Base-by-base conservation (phyloP, 139 green algal genomes). In the Chlamydomonas sp. region DNA sequence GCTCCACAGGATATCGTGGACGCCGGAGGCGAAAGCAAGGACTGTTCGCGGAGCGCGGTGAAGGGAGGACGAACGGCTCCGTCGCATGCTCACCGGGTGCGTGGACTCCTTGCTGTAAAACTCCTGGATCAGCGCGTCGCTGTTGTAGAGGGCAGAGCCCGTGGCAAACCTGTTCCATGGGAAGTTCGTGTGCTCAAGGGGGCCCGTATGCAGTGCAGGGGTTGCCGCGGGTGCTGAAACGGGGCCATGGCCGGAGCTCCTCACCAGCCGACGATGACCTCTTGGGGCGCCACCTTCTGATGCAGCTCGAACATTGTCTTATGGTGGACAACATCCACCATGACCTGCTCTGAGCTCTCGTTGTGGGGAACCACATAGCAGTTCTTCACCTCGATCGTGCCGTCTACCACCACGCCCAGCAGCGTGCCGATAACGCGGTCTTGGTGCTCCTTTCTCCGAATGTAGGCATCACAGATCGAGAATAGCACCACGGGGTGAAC, bases 301-400 rank as follows among this genome's bases (percentile, higher is more conserved):
- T 99, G 96, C 63, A 99, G 93, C 18, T 97, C 93, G 31, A 96
- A 93, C 96, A 99, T 97, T 2, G 96, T 98, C 63, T 94, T 96
- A 91, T 99, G 97, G 90, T 99, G 98, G 15, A 95, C 92, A 71
- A 99, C 96, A 81, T 99, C 97, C 87, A 99, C 88, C 59, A 95
- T 93, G 5, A 99, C 97, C 96, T 99, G 93, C 31, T 99, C 97
- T 66, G 92, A 90, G 88, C 89, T 96, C 91, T 99, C 98, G 78
- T 97, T 98, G 93, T 99, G 97, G 0, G 98, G 97, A 57, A 99
- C 98, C 8, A 98, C 95, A 78, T 99, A 99, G 92, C 95, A 98
- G 81, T 95, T 97, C 83, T 94, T 97, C 63, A 99, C 92, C 12
- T 98, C 94, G 14, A 95, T 87, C 63, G 78, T 85, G 67, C 93